Conservation (phyloP, 2,329 filamentous ascomycete genomes). For the Aspergillus eucalypticola region DNA sequence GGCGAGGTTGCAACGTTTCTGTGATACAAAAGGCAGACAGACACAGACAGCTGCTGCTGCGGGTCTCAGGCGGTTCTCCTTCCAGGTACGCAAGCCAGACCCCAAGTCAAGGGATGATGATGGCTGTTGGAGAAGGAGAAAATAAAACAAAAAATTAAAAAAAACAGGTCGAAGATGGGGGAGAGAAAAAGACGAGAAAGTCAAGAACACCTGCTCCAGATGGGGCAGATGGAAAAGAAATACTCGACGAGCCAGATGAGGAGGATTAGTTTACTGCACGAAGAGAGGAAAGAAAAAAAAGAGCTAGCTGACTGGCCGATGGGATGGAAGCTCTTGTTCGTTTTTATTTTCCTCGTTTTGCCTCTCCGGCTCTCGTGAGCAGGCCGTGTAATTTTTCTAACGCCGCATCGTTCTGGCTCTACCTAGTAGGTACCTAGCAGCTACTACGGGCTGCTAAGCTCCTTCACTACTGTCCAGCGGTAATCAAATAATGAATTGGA, state of each 20-base stretch:
- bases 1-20: constrained; percentile 7
- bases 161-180: neutral
- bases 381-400: constrained; percentile 6
- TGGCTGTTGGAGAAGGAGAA: no score
- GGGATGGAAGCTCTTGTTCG: neutral
- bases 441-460: constrained; percentile 2
- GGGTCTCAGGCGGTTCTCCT: constrained; percentile 3
- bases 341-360: constrained; percentile 1
- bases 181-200: neutral
- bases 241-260: neutral
- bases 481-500: constrained; percentile 2
- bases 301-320: neutral
- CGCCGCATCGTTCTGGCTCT: constrained; percentile 3
- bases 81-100: constrained; percentile 3
- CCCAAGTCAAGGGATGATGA: neutral
- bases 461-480: neutral
- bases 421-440: constrained; percentile 3
- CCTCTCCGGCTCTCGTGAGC: neutral
- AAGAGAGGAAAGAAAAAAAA: neutral
- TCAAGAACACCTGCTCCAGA: neutral
- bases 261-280: neutral
- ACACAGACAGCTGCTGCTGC: neutral
- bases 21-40: constrained; percentile 14
- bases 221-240: constrained; percentile 4
- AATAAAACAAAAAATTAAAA: neutral